Percentiles rank a stretch among this genome's conserved stretches.
phyloP scores from a whole-genome alignment of 1,284 basidiomycete species.

The Jaminaea rosea region DNA sequence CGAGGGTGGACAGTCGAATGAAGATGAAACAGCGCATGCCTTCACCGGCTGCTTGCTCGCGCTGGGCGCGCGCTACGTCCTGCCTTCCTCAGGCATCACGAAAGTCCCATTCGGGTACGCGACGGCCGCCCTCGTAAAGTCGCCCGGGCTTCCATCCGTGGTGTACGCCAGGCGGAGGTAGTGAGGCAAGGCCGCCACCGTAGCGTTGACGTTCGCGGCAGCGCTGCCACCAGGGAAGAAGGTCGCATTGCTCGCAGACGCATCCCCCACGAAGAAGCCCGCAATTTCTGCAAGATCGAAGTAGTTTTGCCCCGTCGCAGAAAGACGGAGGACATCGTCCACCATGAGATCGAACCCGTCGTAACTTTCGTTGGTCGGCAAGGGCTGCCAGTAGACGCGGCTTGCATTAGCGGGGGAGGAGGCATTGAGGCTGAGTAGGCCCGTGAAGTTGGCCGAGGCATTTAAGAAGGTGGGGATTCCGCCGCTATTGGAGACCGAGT shows the following conservation, averaged over 20 bases:
- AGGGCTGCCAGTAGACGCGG: conserved; percentile 56
- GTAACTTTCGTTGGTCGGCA: conserved; percentile 55
- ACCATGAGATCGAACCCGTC: conserved; percentile 69
- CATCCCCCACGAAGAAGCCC: not conserved
- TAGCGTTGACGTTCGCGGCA: conserved; percentile 54
- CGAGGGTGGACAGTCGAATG: too few species aligned
- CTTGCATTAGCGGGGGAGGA: not conserved
- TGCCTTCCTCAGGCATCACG: too few species aligned
- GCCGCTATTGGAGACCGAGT: conserved; percentile 60
- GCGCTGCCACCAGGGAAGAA: conserved; percentile 56
- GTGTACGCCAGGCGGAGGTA: conserved; percentile 70
- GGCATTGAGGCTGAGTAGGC: too few species aligned
- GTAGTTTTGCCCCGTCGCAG: conserved; percentile 54
- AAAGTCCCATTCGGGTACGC: conserved; percentile 70
- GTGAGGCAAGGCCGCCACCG: conserved; percentile 56
- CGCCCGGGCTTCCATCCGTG: conserved; percentile 58
- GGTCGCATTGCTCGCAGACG: not conserved
- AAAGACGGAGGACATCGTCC: conserved; percentile 72
- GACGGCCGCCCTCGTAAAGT: conserved; percentile 71
- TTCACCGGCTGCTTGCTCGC: too few species aligned
- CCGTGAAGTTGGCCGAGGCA: conserved; percentile 51
- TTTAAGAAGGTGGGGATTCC: conserved; percentile 62
- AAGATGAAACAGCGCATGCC: too few species aligned
- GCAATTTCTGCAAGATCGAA: conserved; percentile 21
- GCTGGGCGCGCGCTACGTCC: too few species aligned